These are phyloP conservation scores for Barnettozyma siamensis DNA, from an alignment of 805 yeast species.

Conservation along the genomic window DNA sequence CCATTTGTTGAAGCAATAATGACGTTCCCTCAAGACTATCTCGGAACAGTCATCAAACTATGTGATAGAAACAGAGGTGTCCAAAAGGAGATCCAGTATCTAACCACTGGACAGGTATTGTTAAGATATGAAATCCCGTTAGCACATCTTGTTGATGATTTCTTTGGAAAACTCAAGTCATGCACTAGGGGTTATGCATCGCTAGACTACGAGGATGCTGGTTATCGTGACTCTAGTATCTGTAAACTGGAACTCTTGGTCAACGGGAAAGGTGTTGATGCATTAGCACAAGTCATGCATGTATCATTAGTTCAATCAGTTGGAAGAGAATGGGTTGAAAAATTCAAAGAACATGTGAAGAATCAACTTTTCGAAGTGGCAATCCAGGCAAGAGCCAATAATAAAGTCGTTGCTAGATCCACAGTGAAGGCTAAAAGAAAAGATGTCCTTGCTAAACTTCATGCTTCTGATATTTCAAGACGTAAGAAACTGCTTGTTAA, in stretches of 20 bases:
- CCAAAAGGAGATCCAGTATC: slow-evolving; percentile 72
- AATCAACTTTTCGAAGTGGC: slow-evolving; percentile 89
- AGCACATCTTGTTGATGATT: slow-evolving; percentile 89
- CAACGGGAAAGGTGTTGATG: slow-evolving; percentile 87
- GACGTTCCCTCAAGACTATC: slow-evolving; percentile 84
- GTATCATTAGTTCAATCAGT: slow-evolving; percentile 61
- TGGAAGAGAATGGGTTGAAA: slow-evolving; percentile 78
- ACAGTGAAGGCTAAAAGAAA: slow-evolving; percentile 90
- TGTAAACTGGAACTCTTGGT: slow-evolving; percentile 85
- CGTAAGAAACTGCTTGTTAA: slow-evolving; percentile 80
- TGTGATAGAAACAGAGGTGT: slow-evolving; percentile 82
- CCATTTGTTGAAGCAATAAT: slow-evolving; percentile 89
- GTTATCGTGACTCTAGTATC: slow-evolving; percentile 73
- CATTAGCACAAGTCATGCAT: slow-evolving; percentile 88
- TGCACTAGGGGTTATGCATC: slow-evolving; percentile 91
- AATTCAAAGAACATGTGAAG: slow-evolving; percentile 71
- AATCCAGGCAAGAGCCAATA: slow-evolving; percentile 82
- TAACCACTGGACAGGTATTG: slow-evolving; percentile 75
- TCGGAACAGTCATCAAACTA: slow-evolving; percentile 80
- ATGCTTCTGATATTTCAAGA: slow-evolving; percentile 89
- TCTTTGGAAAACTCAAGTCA: slow-evolving; percentile 89
- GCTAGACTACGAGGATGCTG: slow-evolving; percentile 90
- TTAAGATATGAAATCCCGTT: slow-evolving; percentile 78
- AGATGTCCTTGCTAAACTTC: slow-evolving; percentile 90
- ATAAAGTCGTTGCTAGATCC: slow-evolving; percentile 80